Evolutionary conservation across 441 rosid genomes (phyloP).

Genomic region (Hura crepitans): DNA sequence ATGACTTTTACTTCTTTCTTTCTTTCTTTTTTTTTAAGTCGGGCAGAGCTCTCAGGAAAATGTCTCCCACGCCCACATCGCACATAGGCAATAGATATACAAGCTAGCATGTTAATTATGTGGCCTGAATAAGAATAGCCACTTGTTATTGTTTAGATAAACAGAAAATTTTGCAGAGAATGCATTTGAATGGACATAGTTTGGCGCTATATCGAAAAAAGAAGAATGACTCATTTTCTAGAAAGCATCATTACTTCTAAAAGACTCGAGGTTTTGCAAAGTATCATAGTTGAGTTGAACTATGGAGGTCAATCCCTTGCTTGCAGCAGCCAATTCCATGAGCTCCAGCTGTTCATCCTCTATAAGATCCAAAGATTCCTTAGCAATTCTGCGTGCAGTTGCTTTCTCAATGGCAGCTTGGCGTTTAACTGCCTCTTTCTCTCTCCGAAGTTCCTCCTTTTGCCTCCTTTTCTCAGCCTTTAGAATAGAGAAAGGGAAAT

Average conservation of each 20-base stretch:
- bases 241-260: constrained; percentile 53
- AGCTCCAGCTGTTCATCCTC: constrained; percentile 98
- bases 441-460: constrained; percentile 83
- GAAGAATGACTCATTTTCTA: not conserved
- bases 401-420: constrained; percentile 95
- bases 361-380: constrained; percentile 95
- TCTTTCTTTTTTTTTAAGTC: too few relatives aligned
- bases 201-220: not conserved
- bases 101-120: not conserved
- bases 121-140: not conserved
- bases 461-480: constrained; percentile 89
- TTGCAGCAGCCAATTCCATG: constrained; percentile 92
- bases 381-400: constrained; percentile 93
- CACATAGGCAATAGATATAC: not conserved
- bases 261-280: constrained; percentile 76
- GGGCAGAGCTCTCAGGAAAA: too few relatives aligned
- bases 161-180: not conserved
- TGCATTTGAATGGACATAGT: not conserved
- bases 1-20: too few relatives aligned
- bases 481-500: constrained; percentile 15
- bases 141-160: not conserved
- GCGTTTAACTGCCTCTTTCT: constrained; percentile 76
- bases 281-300: constrained; percentile 79
- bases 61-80: not conserved
- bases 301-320: constrained; percentile 71